Evolutionary conservation across 352 stramenopile species (phyloP), one percentile per base, ranked within the genome.

Genomic region (Phytophthora fragariaefolia): DNA sequence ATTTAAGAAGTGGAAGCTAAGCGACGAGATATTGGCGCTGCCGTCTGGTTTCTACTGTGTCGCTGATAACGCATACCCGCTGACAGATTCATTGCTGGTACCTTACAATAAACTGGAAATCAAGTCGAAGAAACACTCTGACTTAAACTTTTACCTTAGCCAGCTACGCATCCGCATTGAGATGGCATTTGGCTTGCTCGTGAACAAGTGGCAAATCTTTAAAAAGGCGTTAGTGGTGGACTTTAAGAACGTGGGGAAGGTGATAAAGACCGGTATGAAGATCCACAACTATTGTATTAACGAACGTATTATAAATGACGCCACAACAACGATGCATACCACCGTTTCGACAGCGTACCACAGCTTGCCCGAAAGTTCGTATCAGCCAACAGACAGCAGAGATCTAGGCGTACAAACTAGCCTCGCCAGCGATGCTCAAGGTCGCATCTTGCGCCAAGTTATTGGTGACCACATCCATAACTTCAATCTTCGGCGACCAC

Each of bases 121-220:
- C 8, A 60, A 55, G 8, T 10, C 4, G 0, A 67, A 38, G 23
- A 43, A 30, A n/a, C 32, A 65, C 34, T 65, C 46, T 3, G 36
- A 51, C 50, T 82, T 63, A 49, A 83, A 83, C 45, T 83, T 77
- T 58, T 74, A 72, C 32, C 49, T 79, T 2, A 77, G 56, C 45
- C 74, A 82, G 30, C 40, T 83, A 13, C 48, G 74, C 0, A 86
- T 86, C 40, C 24, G 72, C 12, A 75, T 86, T 43, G 72, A 85
- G 24, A 83, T 85, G 71, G 65, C 68, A 13, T 83, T 83, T 50
- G 68, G 64, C 1, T 6, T 70, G 0, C 20, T 78, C 0, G 43
- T 69, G 6, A 43, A 52, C 4, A 82, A 77, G 58, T 82, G 69
- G 69, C 17, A 69, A 4, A 67, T 83, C 5, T 71, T 80, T 20